These are phyloP conservation scores for Cladosporium colombiae DNA, from an alignment of 2,329 filamentous ascomycete genomes.

Conservation along the genomic window DNA sequence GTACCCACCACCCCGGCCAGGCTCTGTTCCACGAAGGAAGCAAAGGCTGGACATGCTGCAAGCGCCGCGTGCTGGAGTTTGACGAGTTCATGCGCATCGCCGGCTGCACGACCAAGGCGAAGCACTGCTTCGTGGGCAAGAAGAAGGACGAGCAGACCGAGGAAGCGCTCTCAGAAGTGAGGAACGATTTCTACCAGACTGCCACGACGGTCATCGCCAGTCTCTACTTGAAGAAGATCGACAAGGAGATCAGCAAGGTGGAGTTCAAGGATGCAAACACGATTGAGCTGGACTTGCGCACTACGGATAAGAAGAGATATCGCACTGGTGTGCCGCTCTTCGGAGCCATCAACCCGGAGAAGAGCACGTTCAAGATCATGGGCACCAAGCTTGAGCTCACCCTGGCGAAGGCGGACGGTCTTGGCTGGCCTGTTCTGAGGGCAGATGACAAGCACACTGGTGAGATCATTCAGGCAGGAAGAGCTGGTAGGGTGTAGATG, in stretches of 20 bases:
- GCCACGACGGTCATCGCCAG: slow-evolving; percentile 80
- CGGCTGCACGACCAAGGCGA: slow-evolving; percentile 79
- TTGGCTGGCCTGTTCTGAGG: slow-evolving; percentile 81
- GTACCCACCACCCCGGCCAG: slow-evolving; percentile 83
- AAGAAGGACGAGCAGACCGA: slow-evolving; percentile 62
- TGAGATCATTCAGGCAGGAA: slow-evolving; percentile 87
- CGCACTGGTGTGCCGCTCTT: slow-evolving; percentile 73
- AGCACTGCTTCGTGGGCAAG: slow-evolving; percentile 81
- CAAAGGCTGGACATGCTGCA: slow-evolving; percentile 97
- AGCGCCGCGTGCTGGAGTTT: slow-evolving; percentile 91
- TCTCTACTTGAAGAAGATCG: slow-evolving; percentile 96
- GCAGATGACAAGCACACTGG: slow-evolving; percentile 72
- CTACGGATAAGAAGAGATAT: slow-evolving; percentile 82
- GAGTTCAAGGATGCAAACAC: slow-evolving; percentile 60
- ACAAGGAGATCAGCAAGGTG: slow-evolving; percentile 75
- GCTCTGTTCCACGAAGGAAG: slow-evolving; percentile 97
- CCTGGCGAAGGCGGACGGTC: slow-evolving; percentile 70
- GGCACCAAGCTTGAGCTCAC: slow-evolving; percentile 86
- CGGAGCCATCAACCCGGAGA: slow-evolving; percentile 71
- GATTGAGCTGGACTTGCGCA: slow-evolving; percentile 79
- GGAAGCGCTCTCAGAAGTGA: slow-evolving; percentile 75
- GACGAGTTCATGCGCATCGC: slow-evolving; percentile 97
- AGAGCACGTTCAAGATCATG: slow-evolving; percentile 77
- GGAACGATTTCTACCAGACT: slow-evolving; percentile 97
- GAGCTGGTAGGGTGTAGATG: slow-evolving; percentile 60